phyloP scores from a whole-genome alignment of 495 filamentous ascomycete species.

The Neurospora sp. region DNA sequence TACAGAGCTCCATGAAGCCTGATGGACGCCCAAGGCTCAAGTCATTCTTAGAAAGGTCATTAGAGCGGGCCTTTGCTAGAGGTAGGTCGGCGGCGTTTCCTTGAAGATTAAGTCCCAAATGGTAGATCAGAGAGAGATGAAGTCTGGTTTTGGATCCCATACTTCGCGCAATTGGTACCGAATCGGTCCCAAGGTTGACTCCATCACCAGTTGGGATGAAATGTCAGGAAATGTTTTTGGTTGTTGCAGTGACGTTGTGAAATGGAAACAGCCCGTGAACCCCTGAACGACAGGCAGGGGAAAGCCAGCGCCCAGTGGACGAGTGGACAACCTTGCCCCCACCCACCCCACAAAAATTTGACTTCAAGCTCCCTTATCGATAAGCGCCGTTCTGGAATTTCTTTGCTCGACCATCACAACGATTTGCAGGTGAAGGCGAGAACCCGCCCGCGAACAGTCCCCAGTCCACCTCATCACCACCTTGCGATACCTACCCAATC shows the following conservation, averaged over 20 bases:
- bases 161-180: too few species aligned
- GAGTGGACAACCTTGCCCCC: background rate
- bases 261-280: background rate
- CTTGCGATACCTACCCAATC: background rate
- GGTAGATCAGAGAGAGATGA: too few species aligned
- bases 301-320: background rate
- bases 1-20: too few species aligned
- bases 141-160: too few species aligned
- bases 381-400: slow-evolving; percentile 11
- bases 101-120: too few species aligned
- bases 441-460: background rate
- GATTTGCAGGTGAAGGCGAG: background rate
- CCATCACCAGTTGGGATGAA: background rate
- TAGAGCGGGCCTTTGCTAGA: too few species aligned
- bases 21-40: too few species aligned
- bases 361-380: slow-evolving; percentile 6
- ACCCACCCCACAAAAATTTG: background rate
- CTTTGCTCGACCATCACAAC: slow-evolving; percentile 1
- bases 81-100: too few species aligned
- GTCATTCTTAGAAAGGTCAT: too few species aligned
- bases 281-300: background rate
- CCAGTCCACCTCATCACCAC: background rate
- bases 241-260: background rate
- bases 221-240: background rate
- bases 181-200: background rate